These are phyloP conservation scores for Zoysia matrella DNA, from an alignment of 202 grass and related monocot species.

Conservation along the genomic window DNA sequence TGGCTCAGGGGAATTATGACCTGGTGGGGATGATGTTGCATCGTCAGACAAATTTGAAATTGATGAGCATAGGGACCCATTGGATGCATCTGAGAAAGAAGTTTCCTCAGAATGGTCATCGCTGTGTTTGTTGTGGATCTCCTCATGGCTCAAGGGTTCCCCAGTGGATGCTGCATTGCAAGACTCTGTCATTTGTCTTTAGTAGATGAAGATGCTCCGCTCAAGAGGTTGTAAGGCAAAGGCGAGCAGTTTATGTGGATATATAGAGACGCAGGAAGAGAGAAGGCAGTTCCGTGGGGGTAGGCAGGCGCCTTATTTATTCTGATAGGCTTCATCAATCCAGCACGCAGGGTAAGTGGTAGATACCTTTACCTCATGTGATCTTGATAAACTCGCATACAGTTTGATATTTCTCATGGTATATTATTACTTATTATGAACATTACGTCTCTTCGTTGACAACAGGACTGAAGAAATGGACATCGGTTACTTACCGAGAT, in stretches of 20 bases:
- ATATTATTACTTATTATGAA: constrained; percentile 7
- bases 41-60: constrained; percentile 54
- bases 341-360: not conserved
- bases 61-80: constrained; percentile 46
- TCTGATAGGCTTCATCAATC: constrained; percentile 17
- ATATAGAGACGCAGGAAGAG: constrained; percentile 38
- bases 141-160: constrained; percentile 4
- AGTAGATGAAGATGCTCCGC: constrained; percentile 20
- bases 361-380: constrained; percentile 36
- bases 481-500: not conserved
- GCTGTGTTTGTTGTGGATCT: not conserved
- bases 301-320: constrained; percentile 6
- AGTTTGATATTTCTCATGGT: not conserved
- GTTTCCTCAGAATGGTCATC: constrained; percentile 18
- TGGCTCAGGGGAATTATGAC: not conserved
- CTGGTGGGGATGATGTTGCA: constrained; percentile 39
- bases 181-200: constrained; percentile 32
- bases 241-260: constrained; percentile 12
- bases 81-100: constrained; percentile 38
- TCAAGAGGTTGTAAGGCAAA: constrained; percentile 34
- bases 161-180: not conserved
- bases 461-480: constrained; percentile 4
- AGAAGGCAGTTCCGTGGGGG: constrained; percentile 12
- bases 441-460: not conserved
- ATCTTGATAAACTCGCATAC: constrained; percentile 20